Evolutionary conservation across 2,329 filamentous ascomycete genomes (phyloP), one percentile per base, ranked within the genome.

Genomic region (Fusarium globosum): DNA sequence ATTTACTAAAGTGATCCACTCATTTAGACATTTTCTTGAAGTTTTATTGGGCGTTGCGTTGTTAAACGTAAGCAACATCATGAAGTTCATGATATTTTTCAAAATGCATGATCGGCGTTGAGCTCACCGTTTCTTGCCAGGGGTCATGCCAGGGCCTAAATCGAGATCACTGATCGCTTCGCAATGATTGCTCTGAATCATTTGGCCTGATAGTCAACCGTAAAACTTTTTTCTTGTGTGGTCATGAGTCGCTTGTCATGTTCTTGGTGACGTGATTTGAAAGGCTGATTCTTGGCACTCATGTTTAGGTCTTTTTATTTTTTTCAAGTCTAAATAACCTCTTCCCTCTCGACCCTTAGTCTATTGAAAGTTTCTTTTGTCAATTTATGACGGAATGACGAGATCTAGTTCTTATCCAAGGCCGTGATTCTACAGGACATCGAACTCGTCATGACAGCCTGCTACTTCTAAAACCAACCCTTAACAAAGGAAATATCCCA

Each of bases 11-110:
- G 4, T 18, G 36, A 20, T 55, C 73, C 73, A 74, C 72, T 41
- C 15, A 20, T 5, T 26, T 6, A 9, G 14, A 55, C 35, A 49
- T 49, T 74, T 74, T 43, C 3, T 53, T 23, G 18, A 28, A n/a
- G 12, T 45, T 57, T n/a, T 42, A 74, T 74, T 74, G 72, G 72
- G 49, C 7, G 30, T 51, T 15, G 52, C 36, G 14, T 53, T 75
- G 2, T 36, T 10, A 64, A 70, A 74, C 72, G 72, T 74, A 74
- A 74, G 69, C 48, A 45, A 20, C 18, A 58, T 48, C 35, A 60
- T 30, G 16, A 74, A 74, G 61, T 74, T 74, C 72, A 74, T 74
- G 72, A 74, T 64, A n/a, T 73, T 62, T n/a, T 18, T 23, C n/a
- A 41, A 73, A 73, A 61, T 73, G 67, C 71, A 74, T 73, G 71